Conservation (phyloP, 2,329 filamentous ascomycete genomes). For the Diplodia corticola region DNA sequence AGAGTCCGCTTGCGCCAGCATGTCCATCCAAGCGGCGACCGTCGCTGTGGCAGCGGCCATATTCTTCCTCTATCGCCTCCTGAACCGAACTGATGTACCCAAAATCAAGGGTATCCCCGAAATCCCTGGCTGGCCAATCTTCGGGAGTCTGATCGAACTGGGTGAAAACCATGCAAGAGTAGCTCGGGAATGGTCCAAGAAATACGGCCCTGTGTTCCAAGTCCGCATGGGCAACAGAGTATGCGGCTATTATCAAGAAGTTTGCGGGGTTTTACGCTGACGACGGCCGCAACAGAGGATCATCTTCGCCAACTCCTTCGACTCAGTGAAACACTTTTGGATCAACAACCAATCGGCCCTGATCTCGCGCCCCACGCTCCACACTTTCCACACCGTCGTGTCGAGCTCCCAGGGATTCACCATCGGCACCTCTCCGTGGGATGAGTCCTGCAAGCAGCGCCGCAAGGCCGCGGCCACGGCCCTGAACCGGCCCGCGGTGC, state of each 20-base stretch:
- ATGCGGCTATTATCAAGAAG: constrained; percentile 24
- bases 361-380: constrained; percentile 74
- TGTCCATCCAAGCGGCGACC: constrained; percentile 44
- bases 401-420: constrained; percentile 77
- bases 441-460: constrained; percentile 74
- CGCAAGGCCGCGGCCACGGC: constrained; percentile 79
- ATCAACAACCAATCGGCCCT: constrained; percentile 76
- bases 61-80: constrained; percentile 43
- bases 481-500: constrained; percentile 72
- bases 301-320: constrained; percentile 76
- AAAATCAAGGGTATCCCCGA: constrained; percentile 52
- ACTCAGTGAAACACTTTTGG: constrained; percentile 72
- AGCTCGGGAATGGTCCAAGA: constrained; percentile 48
- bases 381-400: constrained; percentile 80
- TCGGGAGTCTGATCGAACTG: constrained; percentile 49
- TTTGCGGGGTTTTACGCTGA: not conserved
- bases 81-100: constrained; percentile 50
- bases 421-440: constrained; percentile 81
- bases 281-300: constrained; percentile 54
- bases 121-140: constrained; percentile 49
- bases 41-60: constrained; percentile 44
- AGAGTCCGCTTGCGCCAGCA: constrained; percentile 24
- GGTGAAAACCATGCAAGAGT: constrained; percentile 50
- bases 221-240: constrained; percentile 66
- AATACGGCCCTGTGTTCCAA: constrained; percentile 53